phyloP scores from a whole-genome alignment of 495 filamentous ascomycete species.

The Hypoxylon crocopeplum region DNA sequence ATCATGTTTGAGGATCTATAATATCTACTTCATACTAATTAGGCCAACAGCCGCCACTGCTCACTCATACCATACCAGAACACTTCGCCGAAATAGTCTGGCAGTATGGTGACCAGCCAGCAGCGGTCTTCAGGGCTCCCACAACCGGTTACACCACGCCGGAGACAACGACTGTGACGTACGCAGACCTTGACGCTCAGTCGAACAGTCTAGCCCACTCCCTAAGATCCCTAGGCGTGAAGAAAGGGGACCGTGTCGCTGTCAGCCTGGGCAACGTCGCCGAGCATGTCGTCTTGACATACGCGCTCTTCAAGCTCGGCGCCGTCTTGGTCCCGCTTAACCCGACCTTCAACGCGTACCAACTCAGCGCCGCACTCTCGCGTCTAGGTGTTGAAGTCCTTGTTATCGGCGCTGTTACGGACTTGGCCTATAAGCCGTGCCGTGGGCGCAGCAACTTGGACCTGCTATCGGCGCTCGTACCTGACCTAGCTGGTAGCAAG shows the following conservation, averaged over 20 bases:
- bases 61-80: constrained; percentile 78
- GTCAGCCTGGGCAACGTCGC: constrained; percentile 85
- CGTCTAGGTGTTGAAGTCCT: constrained; percentile 80
- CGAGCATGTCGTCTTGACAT: constrained; percentile 82
- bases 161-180: constrained; percentile 65
- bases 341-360: constrained; percentile 82
- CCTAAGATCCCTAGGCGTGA: constrained; percentile 73
- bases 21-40: constrained; percentile 14
- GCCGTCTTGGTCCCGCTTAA: constrained; percentile 93
- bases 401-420: constrained; percentile 84
- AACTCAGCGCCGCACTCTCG: constrained; percentile 77
- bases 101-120: constrained; percentile 74
- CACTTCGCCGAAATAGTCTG: constrained; percentile 79
- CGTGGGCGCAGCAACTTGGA: constrained; percentile 72
- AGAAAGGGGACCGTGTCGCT: constrained; percentile 84
- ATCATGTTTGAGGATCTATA: neutral
- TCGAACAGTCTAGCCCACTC: constrained; percentile 83
- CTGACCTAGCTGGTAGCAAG: constrained; percentile 58
- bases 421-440: constrained; percentile 80
- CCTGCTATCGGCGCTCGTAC: constrained; percentile 69
- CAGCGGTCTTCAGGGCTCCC: constrained; percentile 55
- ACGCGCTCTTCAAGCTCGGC: constrained; percentile 91
- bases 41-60: constrained; percentile 68
- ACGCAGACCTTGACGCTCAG: constrained; percentile 72
- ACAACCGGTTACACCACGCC: constrained; percentile 35